Evolutionary conservation across 108 stramenopile species (phyloP).

Genomic region (Craspedostauros australis): DNA sequence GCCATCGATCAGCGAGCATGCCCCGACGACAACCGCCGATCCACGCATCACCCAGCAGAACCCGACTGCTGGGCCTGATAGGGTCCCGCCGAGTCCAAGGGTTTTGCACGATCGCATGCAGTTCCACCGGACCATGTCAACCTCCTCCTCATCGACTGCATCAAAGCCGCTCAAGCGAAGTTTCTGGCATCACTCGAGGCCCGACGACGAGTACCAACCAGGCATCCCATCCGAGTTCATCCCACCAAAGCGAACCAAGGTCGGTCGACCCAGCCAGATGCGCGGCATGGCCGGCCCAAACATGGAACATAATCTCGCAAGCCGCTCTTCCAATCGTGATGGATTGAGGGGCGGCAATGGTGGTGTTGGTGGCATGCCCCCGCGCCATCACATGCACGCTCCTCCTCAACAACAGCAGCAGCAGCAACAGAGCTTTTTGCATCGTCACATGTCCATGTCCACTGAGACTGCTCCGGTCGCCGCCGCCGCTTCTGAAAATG

Average conservation of each 20-base stretch:
- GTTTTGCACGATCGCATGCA: slow-evolving; percentile 5
- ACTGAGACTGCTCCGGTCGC: too few relatives aligned
- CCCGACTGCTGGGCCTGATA: not conserved
- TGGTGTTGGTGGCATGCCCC: not conserved
- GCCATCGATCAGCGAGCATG: not conserved
- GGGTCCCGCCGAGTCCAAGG: slow-evolving; percentile 32
- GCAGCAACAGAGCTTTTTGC: slow-evolving; percentile 2
- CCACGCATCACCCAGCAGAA: not conserved
- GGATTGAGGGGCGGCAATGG: not conserved
- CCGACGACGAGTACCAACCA: slow-evolving; percentile 11
- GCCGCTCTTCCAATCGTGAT: not conserved
- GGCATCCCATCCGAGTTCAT: slow-evolving; percentile 26
- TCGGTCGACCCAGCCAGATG: slow-evolving; percentile 3
- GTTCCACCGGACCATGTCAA: slow-evolving; percentile 4
- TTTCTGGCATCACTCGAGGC: slow-evolving; percentile 41
- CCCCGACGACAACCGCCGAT: slow-evolving; percentile 6
- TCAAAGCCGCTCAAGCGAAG: slow-evolving; percentile 27
- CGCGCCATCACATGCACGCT: not conserved
- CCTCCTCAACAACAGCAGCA: slow-evolving; percentile 1
- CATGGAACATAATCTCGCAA: slow-evolving; percentile 17
- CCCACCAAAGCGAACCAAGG: slow-evolving; percentile 36
- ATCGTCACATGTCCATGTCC: too few relatives aligned
- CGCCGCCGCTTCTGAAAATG: too few relatives aligned
- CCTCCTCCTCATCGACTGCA: not conserved
- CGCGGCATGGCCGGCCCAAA: slow-evolving; percentile 3